These are phyloP conservation scores for Leptographium wingfieldii DNA, from an alignment of 2,329 filamentous ascomycete genomes.

Conservation along the genomic window DNA sequence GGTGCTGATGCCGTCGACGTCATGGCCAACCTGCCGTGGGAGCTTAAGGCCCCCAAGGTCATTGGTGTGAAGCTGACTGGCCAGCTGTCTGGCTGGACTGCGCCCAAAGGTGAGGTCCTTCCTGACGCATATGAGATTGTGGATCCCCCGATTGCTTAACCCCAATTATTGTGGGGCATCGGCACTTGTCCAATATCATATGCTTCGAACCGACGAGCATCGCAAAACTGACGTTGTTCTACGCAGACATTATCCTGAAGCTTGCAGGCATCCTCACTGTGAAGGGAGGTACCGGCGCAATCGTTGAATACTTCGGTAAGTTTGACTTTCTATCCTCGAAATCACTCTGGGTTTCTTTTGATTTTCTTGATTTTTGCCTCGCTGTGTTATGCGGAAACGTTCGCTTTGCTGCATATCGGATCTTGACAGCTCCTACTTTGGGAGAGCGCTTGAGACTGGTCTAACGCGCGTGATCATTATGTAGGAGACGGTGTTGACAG, in stretches of 20 bases:
- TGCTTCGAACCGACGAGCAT: too few species aligned
- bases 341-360: too few species aligned
- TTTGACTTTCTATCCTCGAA: constrained; percentile 18
- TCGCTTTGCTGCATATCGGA: too few species aligned
- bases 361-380: too few species aligned
- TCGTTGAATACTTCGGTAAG: constrained; percentile 92
- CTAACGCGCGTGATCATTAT: neutral
- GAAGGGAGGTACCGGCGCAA: constrained; percentile 81
- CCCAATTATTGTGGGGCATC: too few species aligned
- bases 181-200: too few species aligned
- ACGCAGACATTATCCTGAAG: constrained; percentile 63
- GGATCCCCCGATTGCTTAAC: too few species aligned
- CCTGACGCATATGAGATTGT: too few species aligned
- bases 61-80: constrained; percentile 77
- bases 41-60: constrained; percentile 90
- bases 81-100: constrained; percentile 76
- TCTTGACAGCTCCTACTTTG: too few species aligned
- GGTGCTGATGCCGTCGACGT: constrained; percentile 96
- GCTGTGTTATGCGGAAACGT: too few species aligned
- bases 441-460: too few species aligned
- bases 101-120: constrained; percentile 54
- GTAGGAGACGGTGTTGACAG: constrained; percentile 53
- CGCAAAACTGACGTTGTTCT: too few species aligned
- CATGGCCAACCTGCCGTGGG: constrained; percentile 92
- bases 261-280: constrained; percentile 86